A percentile compares a stretch with the other conserved stretches of the same genome.
Conservation (phyloP, 1,284 basidiomycete species). For the Trichosporon coremiiforme region DNA sequence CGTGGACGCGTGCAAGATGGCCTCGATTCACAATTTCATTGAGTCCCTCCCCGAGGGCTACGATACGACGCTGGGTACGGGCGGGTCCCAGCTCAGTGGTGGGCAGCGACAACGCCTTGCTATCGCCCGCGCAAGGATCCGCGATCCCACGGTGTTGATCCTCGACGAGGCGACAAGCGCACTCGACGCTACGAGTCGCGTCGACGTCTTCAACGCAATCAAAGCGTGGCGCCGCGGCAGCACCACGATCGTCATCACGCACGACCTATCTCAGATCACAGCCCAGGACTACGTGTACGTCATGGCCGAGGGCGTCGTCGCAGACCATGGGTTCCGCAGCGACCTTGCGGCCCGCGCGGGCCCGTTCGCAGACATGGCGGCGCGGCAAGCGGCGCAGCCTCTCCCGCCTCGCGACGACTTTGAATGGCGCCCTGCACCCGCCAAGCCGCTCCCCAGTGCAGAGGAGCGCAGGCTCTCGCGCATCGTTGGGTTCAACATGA, state of each 20-base stretch:
- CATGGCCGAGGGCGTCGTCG: slow-evolving; percentile 76
- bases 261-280: slow-evolving; percentile 84
- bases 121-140: slow-evolving; percentile 81
- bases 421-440: slow-evolving; percentile 30
- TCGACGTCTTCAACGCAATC: slow-evolving; percentile 86
- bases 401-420: slow-evolving; percentile 49
- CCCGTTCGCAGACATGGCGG: slow-evolving; percentile 56
- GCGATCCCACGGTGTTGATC: slow-evolving; percentile 89
- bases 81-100: slow-evolving; percentile 78
- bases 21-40: slow-evolving; percentile 86
- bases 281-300: slow-evolving; percentile 86
- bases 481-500: not conserved
- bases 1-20: slow-evolving; percentile 76
- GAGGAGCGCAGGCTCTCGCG: not conserved
- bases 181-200: slow-evolving; percentile 82
- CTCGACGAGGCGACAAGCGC: slow-evolving; percentile 97
- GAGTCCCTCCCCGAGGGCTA: slow-evolving; percentile 81
- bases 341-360: slow-evolving; percentile 58
- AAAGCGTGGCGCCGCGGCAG: slow-evolving; percentile 76
- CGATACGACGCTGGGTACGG: slow-evolving; percentile 75
- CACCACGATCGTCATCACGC: slow-evolving; percentile 95
- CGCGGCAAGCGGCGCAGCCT: slow-evolving; percentile 52
- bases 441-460: slow-evolving; percentile 17
- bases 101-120: slow-evolving; percentile 92
- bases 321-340: slow-evolving; percentile 80